Conservation (phyloP, 768 basidiomycete species). For the Serpula lacrymans region DNA sequence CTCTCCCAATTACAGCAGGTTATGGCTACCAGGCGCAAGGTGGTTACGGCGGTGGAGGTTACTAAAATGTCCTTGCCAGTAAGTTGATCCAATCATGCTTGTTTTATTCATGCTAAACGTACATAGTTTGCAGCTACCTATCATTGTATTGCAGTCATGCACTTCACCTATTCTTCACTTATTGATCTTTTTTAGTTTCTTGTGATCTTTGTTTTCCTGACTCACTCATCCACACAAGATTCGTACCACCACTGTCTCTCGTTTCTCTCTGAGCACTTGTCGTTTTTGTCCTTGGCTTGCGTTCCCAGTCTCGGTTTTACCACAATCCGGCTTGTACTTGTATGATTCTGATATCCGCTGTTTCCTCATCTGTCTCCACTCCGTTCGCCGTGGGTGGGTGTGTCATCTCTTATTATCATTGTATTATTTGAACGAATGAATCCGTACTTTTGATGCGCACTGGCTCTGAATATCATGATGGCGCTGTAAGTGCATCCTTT, state of each 20-base stretch:
- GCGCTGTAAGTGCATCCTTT: too few relatives aligned
- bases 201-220: conserved; percentile 10
- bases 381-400: conserved; percentile 16
- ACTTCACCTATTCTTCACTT: conserved; percentile 1
- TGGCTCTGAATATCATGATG: too few relatives aligned
- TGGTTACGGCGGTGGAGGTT: conserved; percentile 33
- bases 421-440: too few relatives aligned
- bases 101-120: background rate
- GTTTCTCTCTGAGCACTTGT: conserved; percentile 34
- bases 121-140: too few relatives aligned
- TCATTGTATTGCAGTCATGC: background rate
- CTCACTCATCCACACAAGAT: conserved; percentile 5
- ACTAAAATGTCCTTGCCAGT: conserved; percentile 7
- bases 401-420: conserved; percentile 12
- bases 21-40: conserved; percentile 12
- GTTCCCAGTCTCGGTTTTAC: conserved; percentile 35
- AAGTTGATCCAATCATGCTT: background rate
- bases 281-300: conserved; percentile 38
- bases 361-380: conserved; percentile 14
- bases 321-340: conserved; percentile 45
- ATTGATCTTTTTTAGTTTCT: background rate
- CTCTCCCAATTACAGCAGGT: conserved; percentile 18
- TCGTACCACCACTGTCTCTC: conserved; percentile 28
- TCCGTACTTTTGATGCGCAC: too few relatives aligned
- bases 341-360: conserved; percentile 22